phyloP scores from a whole-genome alignment of 306 rosid genomes.

The Trifolium fragiferum region DNA sequence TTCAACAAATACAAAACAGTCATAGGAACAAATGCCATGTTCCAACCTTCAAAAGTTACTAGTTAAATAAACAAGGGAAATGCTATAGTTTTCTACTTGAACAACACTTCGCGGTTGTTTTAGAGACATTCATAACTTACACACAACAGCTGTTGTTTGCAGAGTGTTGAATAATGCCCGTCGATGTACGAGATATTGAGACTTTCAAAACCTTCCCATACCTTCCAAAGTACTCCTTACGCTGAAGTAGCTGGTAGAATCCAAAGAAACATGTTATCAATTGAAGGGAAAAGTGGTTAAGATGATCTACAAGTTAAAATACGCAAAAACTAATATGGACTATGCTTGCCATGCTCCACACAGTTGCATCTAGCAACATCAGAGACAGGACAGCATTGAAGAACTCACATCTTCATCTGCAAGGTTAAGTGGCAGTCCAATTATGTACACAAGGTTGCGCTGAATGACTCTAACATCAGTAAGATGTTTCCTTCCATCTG shows the following conservation, averaged over 20 bases:
- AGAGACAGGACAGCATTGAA: slow-evolving; percentile 25
- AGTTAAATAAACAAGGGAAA: not conserved
- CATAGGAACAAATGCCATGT: slow-evolving; percentile 19
- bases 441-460: slow-evolving; percentile 60
- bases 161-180: slow-evolving; percentile 60
- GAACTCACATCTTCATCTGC: slow-evolving; percentile 62
- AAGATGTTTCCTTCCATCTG: slow-evolving; percentile 59
- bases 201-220: slow-evolving; percentile 63
- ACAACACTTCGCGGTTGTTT: slow-evolving; percentile 23
- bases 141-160: slow-evolving; percentile 62
- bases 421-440: slow-evolving; percentile 59
- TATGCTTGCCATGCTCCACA: slow-evolving; percentile 25
- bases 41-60: slow-evolving; percentile 33
- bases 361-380: slow-evolving; percentile 38
- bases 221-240: slow-evolving; percentile 59
- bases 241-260: slow-evolving; percentile 56
- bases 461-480: slow-evolving; percentile 63
- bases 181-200: slow-evolving; percentile 57
- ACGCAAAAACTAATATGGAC: not conserved
- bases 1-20: slow-evolving; percentile 27
- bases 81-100: slow-evolving; percentile 13
- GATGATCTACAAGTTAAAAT: slow-evolving; percentile 28
- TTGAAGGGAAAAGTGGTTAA: not conserved
- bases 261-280: slow-evolving; percentile 33
- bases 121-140: slow-evolving; percentile 48